phyloP scores from a whole-genome alignment of 345 rosid genomes.

The Salix koriyanagi region DNA sequence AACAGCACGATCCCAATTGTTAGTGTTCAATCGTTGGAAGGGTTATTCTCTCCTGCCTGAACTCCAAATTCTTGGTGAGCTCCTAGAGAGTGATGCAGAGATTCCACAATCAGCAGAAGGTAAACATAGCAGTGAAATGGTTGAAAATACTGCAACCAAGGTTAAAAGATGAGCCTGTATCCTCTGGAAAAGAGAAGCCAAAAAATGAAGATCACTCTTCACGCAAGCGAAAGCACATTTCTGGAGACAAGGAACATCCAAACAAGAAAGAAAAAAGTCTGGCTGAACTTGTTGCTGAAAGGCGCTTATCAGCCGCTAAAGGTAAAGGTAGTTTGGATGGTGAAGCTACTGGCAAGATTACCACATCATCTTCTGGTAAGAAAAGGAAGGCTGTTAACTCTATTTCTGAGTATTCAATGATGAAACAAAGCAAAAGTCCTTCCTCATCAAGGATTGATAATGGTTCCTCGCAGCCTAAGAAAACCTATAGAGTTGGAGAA shows the following conservation, averaged over 20 bases:
- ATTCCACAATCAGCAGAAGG: constrained; percentile 25
- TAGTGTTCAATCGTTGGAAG: constrained; percentile 66
- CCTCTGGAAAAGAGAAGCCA: constrained; percentile 28
- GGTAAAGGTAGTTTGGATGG: constrained; percentile 26
- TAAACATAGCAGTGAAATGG: constrained; percentile 13
- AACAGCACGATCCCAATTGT: constrained; percentile 45
- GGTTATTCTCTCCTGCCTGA: constrained; percentile 54
- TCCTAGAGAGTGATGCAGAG: constrained; percentile 45
- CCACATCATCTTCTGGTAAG: constrained; percentile 23
- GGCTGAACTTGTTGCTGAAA: constrained; percentile 49
- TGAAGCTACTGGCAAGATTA: constrained; percentile 15
- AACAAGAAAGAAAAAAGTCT: constrained; percentile 56
- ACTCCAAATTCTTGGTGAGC: constrained; percentile 39
- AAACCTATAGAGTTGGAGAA: constrained; percentile 38
- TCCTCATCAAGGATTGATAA: constrained; percentile 16
- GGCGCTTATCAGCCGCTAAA: constrained; percentile 21
- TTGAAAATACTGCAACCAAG: constrained; percentile 20
- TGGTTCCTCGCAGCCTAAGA: constrained; percentile 28
- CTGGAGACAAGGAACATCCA: constrained; percentile 19
- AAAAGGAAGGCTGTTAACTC: constrained; percentile 42
- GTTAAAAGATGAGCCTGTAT: constrained; percentile 21
- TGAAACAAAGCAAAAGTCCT: constrained; percentile 21
- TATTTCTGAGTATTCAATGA: constrained; percentile 18
- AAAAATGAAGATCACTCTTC: constrained; percentile 23
- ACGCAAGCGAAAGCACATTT: constrained; percentile 33